Percentiles rank a stretch among this genome's conserved stretches.
Evolutionary conservation across 2,329 filamentous ascomycete genomes (phyloP).

Genomic region (Claviceps pazoutovae): DNA sequence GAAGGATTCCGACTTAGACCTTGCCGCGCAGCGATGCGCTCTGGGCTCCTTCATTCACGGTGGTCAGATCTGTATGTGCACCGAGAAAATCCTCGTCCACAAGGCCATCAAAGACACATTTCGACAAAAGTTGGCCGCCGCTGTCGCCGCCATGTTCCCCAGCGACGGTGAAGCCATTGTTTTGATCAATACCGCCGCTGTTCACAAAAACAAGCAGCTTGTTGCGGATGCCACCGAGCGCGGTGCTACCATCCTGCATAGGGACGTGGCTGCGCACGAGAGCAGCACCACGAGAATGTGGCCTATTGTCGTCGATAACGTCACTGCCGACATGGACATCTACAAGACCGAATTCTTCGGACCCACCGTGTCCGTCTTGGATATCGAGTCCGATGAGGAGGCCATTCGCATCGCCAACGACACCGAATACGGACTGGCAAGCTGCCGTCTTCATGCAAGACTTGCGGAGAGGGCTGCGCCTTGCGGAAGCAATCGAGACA

Average conservation of each 20-base stretch:
- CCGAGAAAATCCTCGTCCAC: slow-evolving; percentile 56
- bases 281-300: slow-evolving; percentile 32
- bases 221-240: slow-evolving; percentile 54
- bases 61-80: slow-evolving; percentile 79
- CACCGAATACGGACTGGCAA: slow-evolving; percentile 60
- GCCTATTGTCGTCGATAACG: slow-evolving; percentile 53
- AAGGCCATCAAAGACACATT: slow-evolving; percentile 32
- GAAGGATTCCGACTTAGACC: slow-evolving; percentile 63
- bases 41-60: slow-evolving; percentile 58
- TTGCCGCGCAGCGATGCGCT: slow-evolving; percentile 54
- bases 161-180: slow-evolving; percentile 52
- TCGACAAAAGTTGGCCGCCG: slow-evolving; percentile 25
- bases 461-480: slow-evolving; percentile 40
- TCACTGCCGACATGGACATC: slow-evolving; percentile 53
- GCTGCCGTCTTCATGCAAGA: slow-evolving; percentile 61
- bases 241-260: slow-evolving; percentile 41
- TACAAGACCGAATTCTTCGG: slow-evolving; percentile 67
- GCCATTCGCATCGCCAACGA: slow-evolving; percentile 65
- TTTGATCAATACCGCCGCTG: slow-evolving; percentile 53
- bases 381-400: slow-evolving; percentile 55
- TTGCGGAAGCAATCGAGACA: slow-evolving; percentile 51
- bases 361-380: slow-evolving; percentile 54
- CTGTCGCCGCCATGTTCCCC: slow-evolving; percentile 29
- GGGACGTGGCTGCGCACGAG: slow-evolving; percentile 20
- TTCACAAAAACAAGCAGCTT: slow-evolving; percentile 51